Conservation (phyloP, 257 asterid species). For the Osmanthus fragrans region DNA sequence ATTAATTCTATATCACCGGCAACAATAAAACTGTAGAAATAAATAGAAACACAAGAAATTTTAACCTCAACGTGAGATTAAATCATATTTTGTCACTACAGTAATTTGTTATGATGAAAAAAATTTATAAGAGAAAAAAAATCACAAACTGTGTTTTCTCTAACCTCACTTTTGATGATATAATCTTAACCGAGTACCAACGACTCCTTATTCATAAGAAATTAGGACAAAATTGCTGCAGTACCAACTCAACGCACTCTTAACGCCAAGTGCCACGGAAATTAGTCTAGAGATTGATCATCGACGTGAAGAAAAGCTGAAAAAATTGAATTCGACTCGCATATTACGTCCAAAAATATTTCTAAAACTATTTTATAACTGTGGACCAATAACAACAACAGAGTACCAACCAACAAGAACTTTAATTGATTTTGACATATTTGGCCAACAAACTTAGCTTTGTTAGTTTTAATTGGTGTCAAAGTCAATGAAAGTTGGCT, state of each 20-base stretch:
- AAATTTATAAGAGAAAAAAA: too few species aligned
- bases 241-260: not conserved
- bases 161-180: too few species aligned
- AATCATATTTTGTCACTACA: too few species aligned
- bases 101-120: too few species aligned
- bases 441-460: not conserved
- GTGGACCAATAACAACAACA: not conserved
- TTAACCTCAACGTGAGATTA: too few species aligned
- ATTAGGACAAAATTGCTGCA: too few species aligned
- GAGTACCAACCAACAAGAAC: not conserved
- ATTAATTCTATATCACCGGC: too few species aligned
- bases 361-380: not conserved
- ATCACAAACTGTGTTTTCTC: too few species aligned
- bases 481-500: constrained; percentile 8
- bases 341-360: not conserved
- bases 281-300: not conserved
- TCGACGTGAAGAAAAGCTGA: not conserved
- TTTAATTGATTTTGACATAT: not conserved
- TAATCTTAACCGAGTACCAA: too few species aligned
- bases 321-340: not conserved
- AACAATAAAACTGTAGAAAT: too few species aligned
- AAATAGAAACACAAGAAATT: too few species aligned
- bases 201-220: too few species aligned
- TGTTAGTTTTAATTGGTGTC: not conserved
- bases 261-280: not conserved